phyloP scores from a whole-genome alignment of 306 rosid species.

The Castanea mollissima region DNA sequence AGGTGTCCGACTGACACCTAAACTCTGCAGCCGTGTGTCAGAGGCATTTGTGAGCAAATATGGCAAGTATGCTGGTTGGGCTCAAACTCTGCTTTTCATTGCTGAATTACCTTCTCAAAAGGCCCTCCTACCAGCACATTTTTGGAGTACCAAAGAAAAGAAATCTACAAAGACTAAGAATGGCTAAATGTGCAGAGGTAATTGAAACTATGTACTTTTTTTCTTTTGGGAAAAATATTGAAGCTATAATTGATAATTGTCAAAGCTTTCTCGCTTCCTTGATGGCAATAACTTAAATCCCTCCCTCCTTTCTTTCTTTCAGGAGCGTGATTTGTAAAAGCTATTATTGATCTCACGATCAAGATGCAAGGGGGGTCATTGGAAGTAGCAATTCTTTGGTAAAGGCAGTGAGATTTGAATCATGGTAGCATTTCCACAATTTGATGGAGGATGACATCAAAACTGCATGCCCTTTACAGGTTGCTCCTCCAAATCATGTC shows the following conservation, averaged over 20 bases:
- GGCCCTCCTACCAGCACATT: constrained; percentile 53
- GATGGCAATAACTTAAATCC: background rate
- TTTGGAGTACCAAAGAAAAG: constrained; percentile 35
- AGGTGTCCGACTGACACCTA: constrained; percentile 75
- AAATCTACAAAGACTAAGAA: constrained; percentile 40
- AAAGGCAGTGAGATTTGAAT: constrained; percentile 3
- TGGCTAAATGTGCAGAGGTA: constrained; percentile 15
- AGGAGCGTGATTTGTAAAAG: constrained; percentile 19
- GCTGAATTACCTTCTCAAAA: constrained; percentile 91
- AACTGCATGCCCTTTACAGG: constrained; percentile 18
- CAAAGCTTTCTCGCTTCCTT: constrained; percentile 14
- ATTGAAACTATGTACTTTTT: constrained; percentile 8
- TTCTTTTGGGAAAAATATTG: background rate
- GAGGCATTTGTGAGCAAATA: constrained; percentile 83
- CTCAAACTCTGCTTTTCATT: constrained; percentile 82
- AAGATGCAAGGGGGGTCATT: background rate
- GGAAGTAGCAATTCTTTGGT: background rate
- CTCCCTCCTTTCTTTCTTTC: constrained; percentile 9
- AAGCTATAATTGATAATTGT: background rate
- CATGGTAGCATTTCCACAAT: constrained; percentile 8
- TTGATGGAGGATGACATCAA: background rate
- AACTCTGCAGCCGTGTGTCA: constrained; percentile 68
- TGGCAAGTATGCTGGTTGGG: constrained; percentile 98
- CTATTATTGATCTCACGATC: constrained; percentile 15
- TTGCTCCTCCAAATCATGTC: constrained; percentile 16